phyloP scores from a whole-genome alignment of 2,329 filamentous ascomycete species.

The Gaeumannomyces sp. region DNA sequence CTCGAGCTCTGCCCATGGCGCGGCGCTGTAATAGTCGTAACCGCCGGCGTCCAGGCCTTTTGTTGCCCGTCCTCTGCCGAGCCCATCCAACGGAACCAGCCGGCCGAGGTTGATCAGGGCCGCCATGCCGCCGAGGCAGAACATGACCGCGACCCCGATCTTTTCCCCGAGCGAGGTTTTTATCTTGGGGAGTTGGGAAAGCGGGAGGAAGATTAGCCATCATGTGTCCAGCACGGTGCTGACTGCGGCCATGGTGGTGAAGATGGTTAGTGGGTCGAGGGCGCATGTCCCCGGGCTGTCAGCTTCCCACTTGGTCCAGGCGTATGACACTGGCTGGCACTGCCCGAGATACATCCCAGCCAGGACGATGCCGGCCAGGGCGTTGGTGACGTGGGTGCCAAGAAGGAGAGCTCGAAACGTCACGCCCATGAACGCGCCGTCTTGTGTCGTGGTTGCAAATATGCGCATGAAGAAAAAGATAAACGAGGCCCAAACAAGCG shows the following conservation, averaged over 20 bases:
- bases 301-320: not conserved
- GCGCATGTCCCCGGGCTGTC: not conserved
- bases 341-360: not conserved
- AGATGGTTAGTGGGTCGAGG: not conserved
- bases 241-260: not conserved
- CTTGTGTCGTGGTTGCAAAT: not conserved
- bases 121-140: not conserved
- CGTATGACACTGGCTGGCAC: not conserved
- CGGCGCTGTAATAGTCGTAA: not conserved
- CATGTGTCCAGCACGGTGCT: not conserved
- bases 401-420: not conserved
- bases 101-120: not conserved
- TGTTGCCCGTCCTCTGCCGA: not conserved
- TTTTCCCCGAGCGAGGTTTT: not conserved
- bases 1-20: not conserved
- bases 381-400: not conserved
- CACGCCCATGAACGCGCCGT: not conserved
- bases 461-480: not conserved
- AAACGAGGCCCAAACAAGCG: not conserved
- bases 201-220: not conserved
- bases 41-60: no score
- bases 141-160: not conserved
- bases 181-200: not conserved
- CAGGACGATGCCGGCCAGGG: not conserved
- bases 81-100: not conserved